A percentile compares a stretch with the other conserved stretches of the same genome.
Evolutionary conservation across 1,284 basidiomycete species (phyloP).

Genomic region (Entoloma clypeatum): DNA sequence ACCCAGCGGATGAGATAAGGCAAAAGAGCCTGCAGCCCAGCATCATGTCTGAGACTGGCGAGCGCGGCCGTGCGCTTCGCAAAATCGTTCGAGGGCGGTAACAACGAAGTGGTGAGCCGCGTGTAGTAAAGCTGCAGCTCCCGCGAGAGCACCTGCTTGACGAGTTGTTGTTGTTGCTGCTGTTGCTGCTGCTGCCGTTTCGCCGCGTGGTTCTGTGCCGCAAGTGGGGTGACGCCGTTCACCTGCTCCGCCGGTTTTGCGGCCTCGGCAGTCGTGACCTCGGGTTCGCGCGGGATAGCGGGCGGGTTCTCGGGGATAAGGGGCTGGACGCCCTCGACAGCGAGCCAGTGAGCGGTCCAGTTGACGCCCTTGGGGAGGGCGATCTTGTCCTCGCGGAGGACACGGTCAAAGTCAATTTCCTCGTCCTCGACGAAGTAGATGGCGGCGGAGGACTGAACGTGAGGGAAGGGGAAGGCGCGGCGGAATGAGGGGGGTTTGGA

Average conservation of each 20-base stretch:
- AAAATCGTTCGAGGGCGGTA: constrained; percentile 59
- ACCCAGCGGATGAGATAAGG: constrained; percentile 96
- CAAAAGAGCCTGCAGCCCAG: constrained; percentile 90
- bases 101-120: constrained; percentile 81
- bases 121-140: constrained; percentile 96
- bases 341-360: constrained; percentile 95
- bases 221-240: constrained; percentile 32
- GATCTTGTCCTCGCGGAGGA: constrained; percentile 81
- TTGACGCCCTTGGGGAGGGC: constrained; percentile 71
- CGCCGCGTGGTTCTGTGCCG: constrained; percentile 19
- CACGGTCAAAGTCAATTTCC: constrained; percentile 94
- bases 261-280: constrained; percentile 33
- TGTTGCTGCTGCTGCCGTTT: constrained; percentile 38
- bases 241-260: constrained; percentile 29
- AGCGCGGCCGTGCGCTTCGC: constrained; percentile 83
- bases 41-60: constrained; percentile 85
- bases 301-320: constrained; percentile 96
- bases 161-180: constrained; percentile 60
- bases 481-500: constrained; percentile 73
- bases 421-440: constrained; percentile 96
- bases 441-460: constrained; percentile 53
- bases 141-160: constrained; percentile 91
- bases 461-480: constrained; percentile 65
- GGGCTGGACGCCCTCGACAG: constrained; percentile 97
- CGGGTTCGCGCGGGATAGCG: constrained; percentile 59